Evolutionary conservation across 108 stramenopile genomes (phyloP).

Genomic region (Phaeodactylum tricornutum): DNA sequence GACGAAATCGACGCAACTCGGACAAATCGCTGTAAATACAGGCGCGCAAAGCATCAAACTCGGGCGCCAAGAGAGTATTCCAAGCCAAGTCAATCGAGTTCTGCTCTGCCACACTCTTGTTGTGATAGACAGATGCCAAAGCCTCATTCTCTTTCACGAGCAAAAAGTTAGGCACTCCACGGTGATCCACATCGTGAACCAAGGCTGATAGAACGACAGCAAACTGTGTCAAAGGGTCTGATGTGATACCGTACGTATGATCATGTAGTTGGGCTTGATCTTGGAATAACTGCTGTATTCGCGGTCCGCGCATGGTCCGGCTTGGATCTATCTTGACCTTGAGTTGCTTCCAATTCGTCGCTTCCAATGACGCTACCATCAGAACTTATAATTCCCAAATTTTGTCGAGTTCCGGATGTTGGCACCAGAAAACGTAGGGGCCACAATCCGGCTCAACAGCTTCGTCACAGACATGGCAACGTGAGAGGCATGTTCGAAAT

Average conservation of each 20-base stretch:
- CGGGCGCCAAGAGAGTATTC: constrained; percentile 15
- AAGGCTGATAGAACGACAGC: constrained; percentile 22
- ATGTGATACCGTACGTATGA: constrained; percentile 17
- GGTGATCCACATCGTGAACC: constrained; percentile 28
- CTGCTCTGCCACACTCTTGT: constrained; percentile 19
- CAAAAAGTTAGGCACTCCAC: constrained; percentile 17
- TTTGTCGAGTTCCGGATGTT: too few species aligned
- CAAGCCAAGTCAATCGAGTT: constrained; percentile 17
- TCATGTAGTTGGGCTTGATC: neutral
- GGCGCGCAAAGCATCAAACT: constrained; percentile 7
- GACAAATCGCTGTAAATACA: constrained; percentile 11
- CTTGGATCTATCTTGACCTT: too few species aligned
- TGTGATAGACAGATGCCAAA: constrained; percentile 10
- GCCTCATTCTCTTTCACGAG: constrained; percentile 8
- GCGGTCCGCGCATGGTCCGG: too few species aligned
- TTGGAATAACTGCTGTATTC: too few species aligned
- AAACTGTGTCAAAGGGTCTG: constrained; percentile 22
- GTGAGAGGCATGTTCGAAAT: constrained; percentile 23
- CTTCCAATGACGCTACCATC: neutral
- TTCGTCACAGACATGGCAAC: constrained; percentile 28
- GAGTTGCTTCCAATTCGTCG: neutral
- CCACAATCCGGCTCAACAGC: neutral
- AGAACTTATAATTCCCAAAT: neutral
- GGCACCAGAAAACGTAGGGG: too few species aligned
- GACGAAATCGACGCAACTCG: constrained; percentile 16